Base-by-base conservation (phyloP, 106 monocot genomes). In the Triglochin maritima region DNA sequence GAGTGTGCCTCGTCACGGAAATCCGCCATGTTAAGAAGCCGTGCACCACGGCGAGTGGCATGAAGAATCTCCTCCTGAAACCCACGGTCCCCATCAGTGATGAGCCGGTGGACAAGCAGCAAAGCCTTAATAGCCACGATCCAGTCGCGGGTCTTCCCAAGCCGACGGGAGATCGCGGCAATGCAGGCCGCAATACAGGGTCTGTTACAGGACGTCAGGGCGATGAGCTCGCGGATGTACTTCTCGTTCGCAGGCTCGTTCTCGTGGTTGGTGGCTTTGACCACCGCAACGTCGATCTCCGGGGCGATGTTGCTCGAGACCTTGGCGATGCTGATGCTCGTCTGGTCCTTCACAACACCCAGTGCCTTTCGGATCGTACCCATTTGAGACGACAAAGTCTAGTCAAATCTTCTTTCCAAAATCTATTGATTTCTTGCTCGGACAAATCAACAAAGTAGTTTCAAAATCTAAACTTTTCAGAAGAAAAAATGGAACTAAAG, bases 1-100 rank as follows among this genome's bases (percentile, higher is more conserved):
- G 90, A 84, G 64, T 90, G 90, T 1, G 84, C 86, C 64, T 90
- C 86, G 49, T 90, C 90, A 3, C 84, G 74, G 75, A 90, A 90
- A 50, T 84, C 90, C 10, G 80, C 69, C 72, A 90, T 58, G 67
- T 82, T 84, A 46, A 84, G 80, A 47, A 86, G 83, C 52, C 86
- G 81, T n/a, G 84, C 71, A 0, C 86, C 86, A 10, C 79, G 63
- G 7, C 81, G 72, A 16, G 90, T 82, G n/a, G 86, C 81, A 41
- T 76, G 73, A 49, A 89, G 72, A 55, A 86, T 69, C 76, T 86
- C 83, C 17, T 79, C 71, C 57, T 76, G 86, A 76, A 90, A 90
- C 3, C 70, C 54, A 3, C 77, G 81, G 17, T 81, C 81, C 4
- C 81, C 90, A 3, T 86, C 84, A 3, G 65, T 44, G 43, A 86